These are phyloP conservation scores for Kwoniella pini DNA, from an alignment of 768 basidiomycete species.

Conservation along the genomic window DNA sequence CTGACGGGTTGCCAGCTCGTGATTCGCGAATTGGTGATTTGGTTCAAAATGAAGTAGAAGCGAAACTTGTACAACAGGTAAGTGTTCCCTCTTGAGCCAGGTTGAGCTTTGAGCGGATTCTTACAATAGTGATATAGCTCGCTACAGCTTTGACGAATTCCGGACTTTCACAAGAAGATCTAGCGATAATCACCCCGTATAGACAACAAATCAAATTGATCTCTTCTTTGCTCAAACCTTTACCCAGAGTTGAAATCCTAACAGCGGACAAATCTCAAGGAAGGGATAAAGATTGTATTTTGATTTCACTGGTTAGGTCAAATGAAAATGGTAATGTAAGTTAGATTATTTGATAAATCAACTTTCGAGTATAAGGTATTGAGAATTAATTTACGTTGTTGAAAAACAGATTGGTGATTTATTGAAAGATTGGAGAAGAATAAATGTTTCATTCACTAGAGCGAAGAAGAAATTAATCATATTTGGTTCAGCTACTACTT, in stretches of 20 bases:
- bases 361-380: too few relatives aligned
- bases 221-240: slow-evolving; percentile 63
- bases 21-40: slow-evolving; percentile 85
- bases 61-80: slow-evolving; percentile 57
- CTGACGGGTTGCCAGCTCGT: slow-evolving; percentile 72
- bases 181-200: slow-evolving; percentile 89
- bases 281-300: slow-evolving; percentile 89
- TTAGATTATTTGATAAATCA: too few relatives aligned
- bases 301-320: slow-evolving; percentile 88
- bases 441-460: slow-evolving; percentile 96
- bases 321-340: slow-evolving; percentile 74
- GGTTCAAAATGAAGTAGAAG: slow-evolving; percentile 86
- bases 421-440: slow-evolving; percentile 89
- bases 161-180: slow-evolving; percentile 69
- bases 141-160: slow-evolving; percentile 65
- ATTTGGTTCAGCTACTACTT: slow-evolving; percentile 80
- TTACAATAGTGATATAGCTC: background rate
- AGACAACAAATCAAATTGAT: slow-evolving; percentile 93
- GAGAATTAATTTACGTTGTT: too few relatives aligned
- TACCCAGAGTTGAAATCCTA: slow-evolving; percentile 67
- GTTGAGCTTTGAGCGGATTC: too few relatives aligned
- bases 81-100: slow-evolving; percentile 18
- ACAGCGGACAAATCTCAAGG: slow-evolving; percentile 95
- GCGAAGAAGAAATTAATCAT: slow-evolving; percentile 88
- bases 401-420: slow-evolving; percentile 79